Evolutionary conservation across 352 stramenopile species (phyloP).

Genomic region (Phytophthora boehmeriae): DNA sequence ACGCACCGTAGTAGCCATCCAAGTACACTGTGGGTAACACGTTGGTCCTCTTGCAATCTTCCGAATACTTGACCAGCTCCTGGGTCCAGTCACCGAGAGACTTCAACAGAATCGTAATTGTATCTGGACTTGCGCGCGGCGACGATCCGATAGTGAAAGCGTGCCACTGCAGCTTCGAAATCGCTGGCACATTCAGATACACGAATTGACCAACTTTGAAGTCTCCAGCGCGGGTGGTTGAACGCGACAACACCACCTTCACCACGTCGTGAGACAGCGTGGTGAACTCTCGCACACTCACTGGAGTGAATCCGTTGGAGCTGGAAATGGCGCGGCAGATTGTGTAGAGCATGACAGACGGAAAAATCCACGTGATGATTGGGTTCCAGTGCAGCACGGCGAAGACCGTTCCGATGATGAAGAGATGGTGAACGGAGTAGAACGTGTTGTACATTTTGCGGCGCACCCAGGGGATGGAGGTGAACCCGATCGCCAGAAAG

Average conservation of each 20-base stretch:
- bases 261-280: slow-evolving; percentile 30
- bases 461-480: slow-evolving; percentile 26
- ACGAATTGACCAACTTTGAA: slow-evolving; percentile 52
- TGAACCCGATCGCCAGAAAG: slow-evolving; percentile 33
- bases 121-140: slow-evolving; percentile 30
- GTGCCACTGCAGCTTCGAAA: slow-evolving; percentile 60
- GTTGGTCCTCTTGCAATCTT: slow-evolving; percentile 19
- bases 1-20: slow-evolving; percentile 50
- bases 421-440: slow-evolving; percentile 46
- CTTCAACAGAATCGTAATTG: slow-evolving; percentile 56
- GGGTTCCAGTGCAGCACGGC: slow-evolving; percentile 45
- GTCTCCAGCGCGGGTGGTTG: slow-evolving; percentile 6
- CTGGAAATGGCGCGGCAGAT: slow-evolving; percentile 41
- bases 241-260: slow-evolving; percentile 43
- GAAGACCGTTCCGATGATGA: slow-evolving; percentile 49
- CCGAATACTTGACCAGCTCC: slow-evolving; percentile 33
- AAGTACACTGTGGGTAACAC: slow-evolving; percentile 35
- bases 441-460: slow-evolving; percentile 36
- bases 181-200: slow-evolving; percentile 46
- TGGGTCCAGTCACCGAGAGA: slow-evolving; percentile 45
- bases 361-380: slow-evolving; percentile 47
- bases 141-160: slow-evolving; percentile 56
- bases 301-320: slow-evolving; percentile 34
- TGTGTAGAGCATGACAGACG: slow-evolving; percentile 45
- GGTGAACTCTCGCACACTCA: slow-evolving; percentile 37